Conservation (phyloP, 768 basidiomycete genomes). For the Kwoniella sp. region DNA sequence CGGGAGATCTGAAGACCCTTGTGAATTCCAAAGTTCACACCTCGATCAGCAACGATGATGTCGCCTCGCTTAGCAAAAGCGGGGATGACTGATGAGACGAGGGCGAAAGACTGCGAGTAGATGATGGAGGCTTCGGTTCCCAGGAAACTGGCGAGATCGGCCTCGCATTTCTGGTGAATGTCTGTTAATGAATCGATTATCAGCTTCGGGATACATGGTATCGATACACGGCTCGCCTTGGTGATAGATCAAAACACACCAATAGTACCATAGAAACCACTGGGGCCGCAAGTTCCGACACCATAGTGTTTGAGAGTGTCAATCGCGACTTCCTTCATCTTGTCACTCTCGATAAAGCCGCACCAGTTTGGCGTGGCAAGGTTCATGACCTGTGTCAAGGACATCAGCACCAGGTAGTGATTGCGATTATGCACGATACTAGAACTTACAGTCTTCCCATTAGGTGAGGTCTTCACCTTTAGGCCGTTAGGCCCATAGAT, state of each 20-base stretch:
- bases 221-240: too few relatives aligned
- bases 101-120: slow-evolving; percentile 91
- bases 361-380: slow-evolving; percentile 89
- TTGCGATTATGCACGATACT: too few relatives aligned
- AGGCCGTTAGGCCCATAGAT: slow-evolving; percentile 78
- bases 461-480: slow-evolving; percentile 69
- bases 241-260: too few relatives aligned
- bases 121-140: slow-evolving; percentile 86
- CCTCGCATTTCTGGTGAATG: slow-evolving; percentile 85
- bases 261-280: slow-evolving; percentile 94
- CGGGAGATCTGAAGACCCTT: slow-evolving; percentile 93
- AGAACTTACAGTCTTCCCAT: slow-evolving; percentile 48
- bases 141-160: slow-evolving; percentile 85
- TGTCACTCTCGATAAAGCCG: slow-evolving; percentile 82
- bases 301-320: slow-evolving; percentile 86
- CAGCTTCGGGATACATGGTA: too few relatives aligned
- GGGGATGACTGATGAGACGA: slow-evolving; percentile 89
- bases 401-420: neutral
- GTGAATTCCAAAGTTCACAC: slow-evolving; percentile 92
- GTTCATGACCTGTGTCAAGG: slow-evolving; percentile 65
- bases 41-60: slow-evolving; percentile 96
- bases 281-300: slow-evolving; percentile 90
- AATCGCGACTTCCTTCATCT: slow-evolving; percentile 79
- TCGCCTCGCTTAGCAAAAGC: slow-evolving; percentile 98
- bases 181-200: slow-evolving; percentile 60